Base-by-base conservation (phyloP, 2,329 filamentous ascomycete genomes). In the Monilinia aucupariae region DNA sequence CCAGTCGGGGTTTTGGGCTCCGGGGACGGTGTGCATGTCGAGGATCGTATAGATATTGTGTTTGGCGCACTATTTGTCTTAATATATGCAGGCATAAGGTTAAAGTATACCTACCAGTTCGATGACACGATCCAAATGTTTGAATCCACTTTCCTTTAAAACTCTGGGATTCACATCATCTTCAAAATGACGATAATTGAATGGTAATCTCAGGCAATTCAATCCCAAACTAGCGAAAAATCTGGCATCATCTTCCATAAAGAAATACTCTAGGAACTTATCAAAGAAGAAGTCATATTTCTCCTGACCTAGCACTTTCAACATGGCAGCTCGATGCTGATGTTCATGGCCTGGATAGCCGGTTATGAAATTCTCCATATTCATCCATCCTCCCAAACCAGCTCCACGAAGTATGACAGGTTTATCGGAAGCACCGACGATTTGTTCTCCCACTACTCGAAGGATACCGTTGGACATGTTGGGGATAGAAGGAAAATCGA, bases 281-380 rank as follows among this genome's bases (percentile, higher is more conserved):
- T 85, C 81, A 66, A 86, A 85, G 74, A 86, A 85, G 75, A 80
- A 85, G 6, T 84, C 77, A 55, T 81, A 80, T 68, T 83, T 85
- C 55, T 85, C 78, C 53, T 78, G 69, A 0, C 84, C 84, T 0
- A 86, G 74, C 0, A 82, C 80, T 61, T 79, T 76, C 0, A 79
- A 74, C 73, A 86, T 78, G 1, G 81, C 79, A 2, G 77, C 77
- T 10, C 83, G 80, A 65, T 84, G 81, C 65, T 85, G 78, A 27
- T 76, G 76, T 69, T 86, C 84, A 58, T 84, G 81, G 22, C 82
- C 84, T 13, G 82, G 76, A 64, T 80, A 86, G n/a, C 84, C 84
- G 1, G 81, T 84, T 66, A 86, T 85, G 76, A 86, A 86, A 71
- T 85, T 85, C 71, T 85, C 82, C 80, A 83, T 83, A 63, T 78